Base-by-base conservation (phyloP, 2,329 filamentous ascomycete genomes). In the Xylariaceae sp. region DNA sequence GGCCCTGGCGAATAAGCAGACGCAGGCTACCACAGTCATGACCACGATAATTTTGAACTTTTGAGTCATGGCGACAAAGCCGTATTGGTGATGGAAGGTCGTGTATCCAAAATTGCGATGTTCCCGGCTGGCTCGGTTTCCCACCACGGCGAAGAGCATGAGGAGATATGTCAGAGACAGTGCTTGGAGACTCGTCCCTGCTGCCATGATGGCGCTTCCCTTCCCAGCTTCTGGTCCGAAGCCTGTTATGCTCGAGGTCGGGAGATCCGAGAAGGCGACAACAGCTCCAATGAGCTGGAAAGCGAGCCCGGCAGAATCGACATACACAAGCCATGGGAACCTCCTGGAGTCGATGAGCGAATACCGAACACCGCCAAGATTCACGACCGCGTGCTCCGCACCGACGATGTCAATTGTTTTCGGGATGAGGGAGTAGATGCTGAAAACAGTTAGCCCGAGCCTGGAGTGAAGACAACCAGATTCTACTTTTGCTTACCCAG, bases 211-310 rank as follows among this genome's bases (percentile, higher is more conserved):
- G 5, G 33, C 26, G 3, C 37, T 42, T 19, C 51, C 53, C 19
- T 32, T 33, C 8, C 34, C 28, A 7, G 40, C 33, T 14, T 36
- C 35, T 6, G 19, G 29, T 9, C 45, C 45, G 6, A 47, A 33
- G n/a, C 40, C 37, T 17, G 29, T 38, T 16, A 36, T 31, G 14
- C 31, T 22, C 16, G 40, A 43, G 21, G 21, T 8, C 12, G 21
- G 12, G 31, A 50, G 40, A 26, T 40, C 40, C 10, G 40, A 46
- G 38, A 57, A 55, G 23, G 51, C 38, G 11, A 56, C 21, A 10
- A 42, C 41, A 14, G 57, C 43, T 13, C 54, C 56, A 19, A 43
- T 30, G 21, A 47, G 25, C 27, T 59, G 53, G 6, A 56, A 29
- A 18, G 44, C 16, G 8, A 56, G 45, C 19, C 47, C 44, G 23